phyloP scores from a whole-genome alignment of 176 grass and related monocot genomes.

The Chloris gayana region DNA sequence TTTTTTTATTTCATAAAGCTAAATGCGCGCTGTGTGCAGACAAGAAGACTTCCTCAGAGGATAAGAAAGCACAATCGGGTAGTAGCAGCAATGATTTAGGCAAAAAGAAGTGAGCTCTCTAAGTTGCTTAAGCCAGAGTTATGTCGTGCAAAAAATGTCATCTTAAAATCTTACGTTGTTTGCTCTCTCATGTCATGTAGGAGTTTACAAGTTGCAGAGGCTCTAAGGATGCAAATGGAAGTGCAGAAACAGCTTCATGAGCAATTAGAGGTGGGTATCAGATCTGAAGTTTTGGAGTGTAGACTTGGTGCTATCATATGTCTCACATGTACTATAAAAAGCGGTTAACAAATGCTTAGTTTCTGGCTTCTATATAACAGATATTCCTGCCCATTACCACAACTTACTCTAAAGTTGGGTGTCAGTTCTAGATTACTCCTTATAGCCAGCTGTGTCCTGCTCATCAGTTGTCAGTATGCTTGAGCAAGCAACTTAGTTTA shows the following conservation, averaged over 20 bases:
- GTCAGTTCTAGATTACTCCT: background rate
- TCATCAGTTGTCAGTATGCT: background rate
- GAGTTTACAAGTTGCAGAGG: constrained; percentile 73
- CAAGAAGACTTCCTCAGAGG: constrained; percentile 58
- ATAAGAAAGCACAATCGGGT: constrained; percentile 57
- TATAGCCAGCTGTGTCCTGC: background rate
- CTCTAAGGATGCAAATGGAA: constrained; percentile 92
- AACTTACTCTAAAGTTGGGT: background rate
- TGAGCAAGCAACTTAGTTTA: background rate
- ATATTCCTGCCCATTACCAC: background rate
- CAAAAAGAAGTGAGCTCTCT: constrained; percentile 59
- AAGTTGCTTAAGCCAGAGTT: constrained; percentile 4
- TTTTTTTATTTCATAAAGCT: background rate
- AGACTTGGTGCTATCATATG: background rate
- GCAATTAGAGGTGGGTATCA: constrained; percentile 76
- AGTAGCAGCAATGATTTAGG: constrained; percentile 29
- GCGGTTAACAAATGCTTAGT: background rate
- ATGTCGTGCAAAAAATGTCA: background rate
- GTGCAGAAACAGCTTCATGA: constrained; percentile 95
- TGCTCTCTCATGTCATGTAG: constrained; percentile 30
- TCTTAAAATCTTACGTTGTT: constrained; percentile 4
- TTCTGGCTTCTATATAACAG: background rate
- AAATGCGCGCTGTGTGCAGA: constrained; percentile 49
- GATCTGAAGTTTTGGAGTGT: background rate
- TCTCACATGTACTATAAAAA: background rate